Conservation (phyloP, 495 filamentous ascomycete species). For the Penicillium paradoxum region DNA sequence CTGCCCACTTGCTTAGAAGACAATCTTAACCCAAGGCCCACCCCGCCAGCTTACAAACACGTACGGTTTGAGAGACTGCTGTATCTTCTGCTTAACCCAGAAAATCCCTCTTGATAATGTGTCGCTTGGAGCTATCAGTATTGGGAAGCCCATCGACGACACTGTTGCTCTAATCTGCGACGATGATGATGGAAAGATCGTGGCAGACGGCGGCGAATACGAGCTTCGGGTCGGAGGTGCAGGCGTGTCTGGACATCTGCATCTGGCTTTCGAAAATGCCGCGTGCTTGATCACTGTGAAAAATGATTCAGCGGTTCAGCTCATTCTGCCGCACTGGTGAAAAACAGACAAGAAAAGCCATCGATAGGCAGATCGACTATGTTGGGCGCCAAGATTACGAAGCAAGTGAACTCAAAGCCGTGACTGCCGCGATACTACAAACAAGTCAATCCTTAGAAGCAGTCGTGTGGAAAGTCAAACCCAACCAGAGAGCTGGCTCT, state of each 20-base stretch:
- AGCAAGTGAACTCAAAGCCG: constrained; percentile 47
- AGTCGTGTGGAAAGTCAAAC: constrained; percentile 1
- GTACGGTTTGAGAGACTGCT: constrained; percentile 32
- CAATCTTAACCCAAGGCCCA: constrained; percentile 13
- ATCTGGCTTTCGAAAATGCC: no score
- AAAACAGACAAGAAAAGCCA: constrained; percentile 22
- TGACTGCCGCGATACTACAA: constrained; percentile 11
- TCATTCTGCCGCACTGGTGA: constrained; percentile 45
- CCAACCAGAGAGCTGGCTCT: constrained; percentile 7
- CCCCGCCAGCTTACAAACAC: constrained; percentile 25
- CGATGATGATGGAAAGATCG: no score
- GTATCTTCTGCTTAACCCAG: constrained; percentile 9
- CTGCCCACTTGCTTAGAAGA: constrained; percentile 9
- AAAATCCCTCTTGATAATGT: not conserved
- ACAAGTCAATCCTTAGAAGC: constrained; percentile 7
- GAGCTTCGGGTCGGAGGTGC: no score
- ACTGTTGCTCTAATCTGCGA: no score
- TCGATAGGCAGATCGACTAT: constrained; percentile 26
- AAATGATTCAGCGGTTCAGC: not conserved
- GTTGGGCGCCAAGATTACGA: constrained; percentile 46
- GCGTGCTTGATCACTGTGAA: no score
- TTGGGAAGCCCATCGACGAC: no score
- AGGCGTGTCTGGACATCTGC: no score
- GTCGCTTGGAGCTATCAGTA: no score
- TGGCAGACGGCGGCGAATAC: no score